Conservation (phyloP, 441 rosid species). For the Erysimum cheiri region DNA sequence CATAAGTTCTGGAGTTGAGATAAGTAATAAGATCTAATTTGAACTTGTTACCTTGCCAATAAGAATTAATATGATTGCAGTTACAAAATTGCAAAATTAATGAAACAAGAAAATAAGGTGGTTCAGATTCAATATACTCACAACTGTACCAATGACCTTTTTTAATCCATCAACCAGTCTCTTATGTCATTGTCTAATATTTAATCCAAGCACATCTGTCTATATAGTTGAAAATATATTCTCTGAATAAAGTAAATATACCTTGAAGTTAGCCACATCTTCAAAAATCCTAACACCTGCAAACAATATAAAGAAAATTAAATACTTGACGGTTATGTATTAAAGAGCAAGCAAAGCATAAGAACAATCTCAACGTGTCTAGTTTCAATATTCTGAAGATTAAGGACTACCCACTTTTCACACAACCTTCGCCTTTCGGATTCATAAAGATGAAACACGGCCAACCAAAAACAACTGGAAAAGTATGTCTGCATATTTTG, state of each 20-base stretch:
- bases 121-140: constrained; percentile 15
- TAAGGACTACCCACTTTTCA: constrained; percentile 23
- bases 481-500: constrained; percentile 28
- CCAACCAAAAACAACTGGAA: constrained; percentile 10
- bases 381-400: constrained; percentile 4
- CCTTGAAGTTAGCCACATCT: constrained; percentile 87
- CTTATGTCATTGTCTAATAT: not conserved
- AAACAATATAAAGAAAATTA: constrained; percentile 38
- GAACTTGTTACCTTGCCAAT: constrained; percentile 19
- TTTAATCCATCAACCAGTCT: constrained; percentile 2
- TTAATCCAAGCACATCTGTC: constrained; percentile 7
- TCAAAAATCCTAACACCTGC: constrained; percentile 96
- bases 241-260: constrained; percentile 41
- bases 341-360: constrained; percentile 24
- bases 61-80: constrained; percentile 5
- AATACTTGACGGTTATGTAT: constrained; percentile 11
- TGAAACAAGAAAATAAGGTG: not conserved
- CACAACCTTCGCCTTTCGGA: constrained; percentile 1
- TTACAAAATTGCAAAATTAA: constrained; percentile 19
- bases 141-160: not conserved
- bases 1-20: constrained; percentile 12
- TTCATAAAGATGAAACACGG: constrained; percentile 14
- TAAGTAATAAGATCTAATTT: constrained; percentile 24
- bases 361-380: constrained; percentile 13
- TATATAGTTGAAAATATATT: constrained; percentile 13